These are phyloP conservation scores for Claviceps citrina DNA, from an alignment of 2,329 filamentous ascomycete species.

Conservation along the genomic window DNA sequence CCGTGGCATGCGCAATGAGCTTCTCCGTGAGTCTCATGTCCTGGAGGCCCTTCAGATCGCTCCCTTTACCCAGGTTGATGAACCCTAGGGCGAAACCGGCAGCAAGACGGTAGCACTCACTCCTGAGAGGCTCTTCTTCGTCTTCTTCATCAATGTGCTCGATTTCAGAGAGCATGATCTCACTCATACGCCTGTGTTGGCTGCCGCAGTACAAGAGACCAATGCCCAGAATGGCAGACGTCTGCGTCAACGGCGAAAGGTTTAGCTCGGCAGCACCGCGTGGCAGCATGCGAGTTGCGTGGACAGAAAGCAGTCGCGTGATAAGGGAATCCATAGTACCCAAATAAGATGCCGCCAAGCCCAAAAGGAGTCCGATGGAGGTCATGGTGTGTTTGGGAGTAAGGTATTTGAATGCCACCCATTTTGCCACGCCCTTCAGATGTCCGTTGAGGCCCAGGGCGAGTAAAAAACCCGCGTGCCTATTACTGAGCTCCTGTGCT, in stretches of 20 bases:
- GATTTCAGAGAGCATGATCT: slow-evolving; percentile 96
- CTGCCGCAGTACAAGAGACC: slow-evolving; percentile 87
- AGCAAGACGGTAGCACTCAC: slow-evolving; percentile 90
- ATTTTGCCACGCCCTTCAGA: slow-evolving; percentile 85
- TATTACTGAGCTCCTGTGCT: slow-evolving; percentile 67
- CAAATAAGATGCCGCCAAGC: slow-evolving; percentile 81
- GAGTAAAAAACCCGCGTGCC: slow-evolving; percentile 88
- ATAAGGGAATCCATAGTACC: slow-evolving; percentile 96
- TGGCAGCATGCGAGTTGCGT: slow-evolving; percentile 88
- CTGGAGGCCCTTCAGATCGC: slow-evolving; percentile 72
- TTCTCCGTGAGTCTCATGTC: slow-evolving; percentile 90
- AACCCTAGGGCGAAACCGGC: slow-evolving; percentile 86
- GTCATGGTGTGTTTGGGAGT: slow-evolving; percentile 99
- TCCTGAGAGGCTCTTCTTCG: slow-evolving; percentile 71
- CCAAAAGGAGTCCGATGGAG: slow-evolving; percentile 84
- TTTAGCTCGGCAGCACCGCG: slow-evolving; percentile 88
- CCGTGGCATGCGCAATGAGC: slow-evolving; percentile 68
- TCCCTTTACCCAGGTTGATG: slow-evolving; percentile 87
- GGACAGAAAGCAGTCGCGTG: slow-evolving; percentile 82
- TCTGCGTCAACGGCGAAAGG: slow-evolving; percentile 81
- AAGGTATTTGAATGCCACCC: slow-evolving; percentile 98
- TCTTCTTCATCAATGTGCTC: slow-evolving; percentile 68
- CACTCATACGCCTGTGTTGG: slow-evolving; percentile 94
- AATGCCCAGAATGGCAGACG: slow-evolving; percentile 92
- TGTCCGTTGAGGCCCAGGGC: slow-evolving; percentile 89